These are phyloP conservation scores for Hemisphaericaspora nanyangensis DNA, from an alignment of 805 yeast genomes.

Conservation along the genomic window DNA sequence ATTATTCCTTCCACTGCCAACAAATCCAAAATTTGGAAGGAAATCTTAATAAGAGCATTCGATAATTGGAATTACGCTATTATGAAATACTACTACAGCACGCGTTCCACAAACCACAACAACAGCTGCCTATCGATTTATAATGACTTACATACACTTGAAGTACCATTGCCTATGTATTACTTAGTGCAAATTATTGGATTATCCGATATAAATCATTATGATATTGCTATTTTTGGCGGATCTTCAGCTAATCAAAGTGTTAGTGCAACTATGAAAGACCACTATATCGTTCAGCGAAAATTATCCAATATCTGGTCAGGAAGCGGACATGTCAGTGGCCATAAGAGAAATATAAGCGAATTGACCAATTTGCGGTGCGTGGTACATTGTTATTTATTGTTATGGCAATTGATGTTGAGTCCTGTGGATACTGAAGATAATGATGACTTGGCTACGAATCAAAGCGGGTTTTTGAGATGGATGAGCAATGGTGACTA, in stretches of 20 bases:
- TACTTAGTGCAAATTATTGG: conserved; percentile 70
- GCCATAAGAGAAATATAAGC: conserved; percentile 12
- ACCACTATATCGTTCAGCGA: conserved; percentile 28
- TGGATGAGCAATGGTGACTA: conserved; percentile 35
- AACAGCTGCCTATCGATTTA: neutral
- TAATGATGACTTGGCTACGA: neutral
- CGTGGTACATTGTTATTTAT: conserved; percentile 35
- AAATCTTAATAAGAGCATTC: conserved; percentile 61
- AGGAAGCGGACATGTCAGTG: no score
- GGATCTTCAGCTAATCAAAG: conserved; percentile 81
- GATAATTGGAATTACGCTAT: conserved; percentile 36
- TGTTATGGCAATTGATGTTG: conserved; percentile 38
- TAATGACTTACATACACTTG: neutral
- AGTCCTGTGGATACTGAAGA: conserved; percentile 19
- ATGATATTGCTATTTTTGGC: conserved; percentile 73
- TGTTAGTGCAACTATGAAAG: conserved; percentile 35
- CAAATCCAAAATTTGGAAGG: conserved; percentile 61
- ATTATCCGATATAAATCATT: conserved; percentile 61
- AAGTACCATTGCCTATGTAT: conserved; percentile 61
- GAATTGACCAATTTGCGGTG: conserved; percentile 32
- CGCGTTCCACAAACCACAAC: neutral
- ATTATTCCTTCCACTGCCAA: conserved; percentile 11
- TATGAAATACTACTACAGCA: conserved; percentile 1
- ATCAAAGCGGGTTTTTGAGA: conserved; percentile 13
- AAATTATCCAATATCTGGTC: conserved; percentile 34